Evolutionary conservation across 139 green algal species (phyloP), one percentile per base, ranked within the genome.

Genomic region (Eudorina sp.): DNA sequence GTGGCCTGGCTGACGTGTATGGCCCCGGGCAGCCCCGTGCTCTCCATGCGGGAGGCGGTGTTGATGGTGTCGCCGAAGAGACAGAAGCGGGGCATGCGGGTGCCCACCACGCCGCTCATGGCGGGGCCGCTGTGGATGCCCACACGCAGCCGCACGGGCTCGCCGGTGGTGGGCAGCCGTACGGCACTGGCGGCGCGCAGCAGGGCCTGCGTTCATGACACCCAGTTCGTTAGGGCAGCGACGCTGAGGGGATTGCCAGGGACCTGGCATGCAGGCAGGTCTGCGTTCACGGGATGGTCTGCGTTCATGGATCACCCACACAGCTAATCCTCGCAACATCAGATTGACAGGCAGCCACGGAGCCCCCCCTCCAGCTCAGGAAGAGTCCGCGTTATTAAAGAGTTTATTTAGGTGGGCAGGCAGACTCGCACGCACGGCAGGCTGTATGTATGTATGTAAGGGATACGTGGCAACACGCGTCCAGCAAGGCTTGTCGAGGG

Each of bases 21-120:
- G 60, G 55, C 43, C 14, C 84, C 84, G 11, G 84, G 53, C 51
- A n/a, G 0, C 18, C 69, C 53, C 40, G 84, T 89, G 70, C 38
- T 68, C 72, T 89, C 84, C 84, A 89, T 89, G 53, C 84, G 69
- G 53, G 46, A 75, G 53, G 84, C 84, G 9, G 72, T 84, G 84
- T 89, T 89, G 53, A 89, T 58, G 53, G 84, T 84, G 70, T 89
- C 84, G 43, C 80, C 80, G 43, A 86, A 86, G 27, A 86, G 80
- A 41, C 80, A 89, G 84, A 89, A 89, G 19, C 84, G 84, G 7
- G 84, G 84, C 84, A 89, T 89, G 69, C 70, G 72, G 36, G 53
- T 76, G 36, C 84, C 84, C 84, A 89, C 84, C 38, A 89, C 72
- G 27, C 84, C 84, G 53, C 70, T 84, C 68, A 89, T 81, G 41